phyloP scores from a whole-genome alignment of 768 basidiomycete species.

The Punctularia strigosozonata region DNA sequence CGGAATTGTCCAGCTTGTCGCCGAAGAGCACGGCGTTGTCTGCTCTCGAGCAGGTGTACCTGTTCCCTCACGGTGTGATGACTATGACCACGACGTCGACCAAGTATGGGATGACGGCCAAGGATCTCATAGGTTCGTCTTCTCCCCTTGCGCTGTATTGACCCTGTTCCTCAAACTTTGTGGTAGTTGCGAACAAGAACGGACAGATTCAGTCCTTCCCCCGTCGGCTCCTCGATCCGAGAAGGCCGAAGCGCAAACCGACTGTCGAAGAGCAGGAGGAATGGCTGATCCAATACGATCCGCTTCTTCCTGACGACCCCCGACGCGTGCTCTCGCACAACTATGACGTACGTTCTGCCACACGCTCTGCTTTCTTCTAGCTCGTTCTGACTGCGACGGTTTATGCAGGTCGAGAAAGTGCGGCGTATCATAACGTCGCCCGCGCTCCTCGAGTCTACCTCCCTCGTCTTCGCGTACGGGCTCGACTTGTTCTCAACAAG shows the following conservation, averaged over 20 bases:
- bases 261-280: constrained; percentile 77
- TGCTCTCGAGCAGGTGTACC: constrained; percentile 57
- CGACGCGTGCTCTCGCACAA: constrained; percentile 43
- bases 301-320: constrained; percentile 61
- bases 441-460: constrained; percentile 84
- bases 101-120: constrained; percentile 78
- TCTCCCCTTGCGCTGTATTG: neutral
- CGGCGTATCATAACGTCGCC: constrained; percentile 66
- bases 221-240: constrained; percentile 66
- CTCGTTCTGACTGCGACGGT: neutral
- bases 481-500: constrained; percentile 85
- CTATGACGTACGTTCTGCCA: constrained; percentile 30
- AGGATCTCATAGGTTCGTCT: constrained; percentile 74
- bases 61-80: constrained; percentile 57
- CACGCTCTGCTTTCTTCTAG: neutral
- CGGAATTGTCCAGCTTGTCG: constrained; percentile 43
- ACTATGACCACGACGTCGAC: constrained; percentile 70
- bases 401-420: constrained; percentile 54
- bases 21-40: constrained; percentile 39
- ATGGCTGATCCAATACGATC: constrained; percentile 75
- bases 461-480: constrained; percentile 76
- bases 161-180: neutral
- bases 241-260: constrained; percentile 67
- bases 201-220: constrained; percentile 68
- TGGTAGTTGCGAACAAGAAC: constrained; percentile 63